phyloP scores from a whole-genome alignment of 345 rosid species.

The Firmiana major region DNA sequence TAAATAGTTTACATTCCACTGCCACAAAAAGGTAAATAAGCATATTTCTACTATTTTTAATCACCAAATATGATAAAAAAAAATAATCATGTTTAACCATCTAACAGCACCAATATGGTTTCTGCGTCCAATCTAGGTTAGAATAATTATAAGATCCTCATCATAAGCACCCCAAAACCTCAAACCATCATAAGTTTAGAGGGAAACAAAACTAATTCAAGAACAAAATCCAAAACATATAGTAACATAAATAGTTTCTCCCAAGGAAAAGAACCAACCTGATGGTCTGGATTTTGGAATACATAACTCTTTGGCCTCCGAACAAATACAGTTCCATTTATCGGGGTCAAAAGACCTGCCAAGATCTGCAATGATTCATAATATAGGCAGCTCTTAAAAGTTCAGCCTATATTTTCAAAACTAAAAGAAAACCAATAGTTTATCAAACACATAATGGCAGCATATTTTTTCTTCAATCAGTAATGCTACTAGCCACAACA shows the following conservation, averaged over 20 bases:
- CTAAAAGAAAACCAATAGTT: not conserved
- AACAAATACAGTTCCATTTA: slow-evolving; percentile 51
- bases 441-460: not conserved
- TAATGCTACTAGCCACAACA: not conserved
- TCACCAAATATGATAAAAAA: not conserved
- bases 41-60: not conserved
- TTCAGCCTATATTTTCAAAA: not conserved
- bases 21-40: not conserved
- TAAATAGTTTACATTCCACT: not conserved
- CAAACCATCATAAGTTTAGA: not conserved
- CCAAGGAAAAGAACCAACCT: slow-evolving; percentile 40
- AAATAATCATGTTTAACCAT: not conserved
- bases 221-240: not conserved
- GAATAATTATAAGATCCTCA: not conserved
- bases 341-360: slow-evolving; percentile 83
- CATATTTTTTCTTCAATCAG: not conserved
- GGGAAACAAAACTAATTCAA: not conserved
- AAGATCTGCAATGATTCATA: slow-evolving; percentile 54
- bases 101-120: not conserved
- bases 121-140: not conserved
- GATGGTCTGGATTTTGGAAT: slow-evolving; percentile 92
- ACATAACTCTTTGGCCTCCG: slow-evolving; percentile 78
- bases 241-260: not conserved
- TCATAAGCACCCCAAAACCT: not conserved
- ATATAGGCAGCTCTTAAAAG: not conserved